Evolutionary conservation across 805 yeast genomes (phyloP).

Genomic region (Kazachstania psychrophila): DNA sequence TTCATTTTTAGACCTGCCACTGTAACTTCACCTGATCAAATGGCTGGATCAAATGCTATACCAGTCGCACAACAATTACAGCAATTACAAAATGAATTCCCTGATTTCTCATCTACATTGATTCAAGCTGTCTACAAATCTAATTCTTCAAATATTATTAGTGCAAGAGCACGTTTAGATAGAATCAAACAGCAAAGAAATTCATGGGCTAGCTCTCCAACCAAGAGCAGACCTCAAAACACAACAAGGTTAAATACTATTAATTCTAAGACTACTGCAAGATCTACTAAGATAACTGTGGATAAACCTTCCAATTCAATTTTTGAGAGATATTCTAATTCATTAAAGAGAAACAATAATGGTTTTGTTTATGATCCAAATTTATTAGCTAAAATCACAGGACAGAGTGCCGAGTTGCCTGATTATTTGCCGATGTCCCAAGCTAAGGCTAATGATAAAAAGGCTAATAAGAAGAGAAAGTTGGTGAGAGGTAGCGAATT

Average conservation of each 20-base stretch:
- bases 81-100: constrained; percentile 22
- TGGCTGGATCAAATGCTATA: neutral
- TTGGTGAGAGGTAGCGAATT: constrained; percentile 34
- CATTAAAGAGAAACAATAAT: constrained; percentile 11
- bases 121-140: constrained; percentile 34
- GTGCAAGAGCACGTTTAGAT: constrained; percentile 28
- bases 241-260: constrained; percentile 4
- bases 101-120: constrained; percentile 28
- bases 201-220: constrained; percentile 14
- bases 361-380: constrained; percentile 2
- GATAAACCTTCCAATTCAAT: constrained; percentile 32
- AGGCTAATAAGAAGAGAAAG: constrained; percentile 30
- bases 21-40: neutral
- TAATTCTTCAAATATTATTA: constrained; percentile 30
- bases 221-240: neutral
- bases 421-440: too few species aligned
- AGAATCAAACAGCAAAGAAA: constrained; percentile 22
- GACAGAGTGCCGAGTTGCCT: too few species aligned
- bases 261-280: neutral
- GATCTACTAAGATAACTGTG: constrained; percentile 26
- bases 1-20: constrained; percentile 33
- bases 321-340: constrained; percentile 30
- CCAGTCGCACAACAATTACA: constrained; percentile 7
- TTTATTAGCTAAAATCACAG: constrained; percentile 2
- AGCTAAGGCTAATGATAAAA: neutral